Evolutionary conservation across 2,329 filamentous ascomycete genomes (phyloP), one percentile per base, ranked within the genome.

Genomic region (Pseudonectria buxi): DNA sequence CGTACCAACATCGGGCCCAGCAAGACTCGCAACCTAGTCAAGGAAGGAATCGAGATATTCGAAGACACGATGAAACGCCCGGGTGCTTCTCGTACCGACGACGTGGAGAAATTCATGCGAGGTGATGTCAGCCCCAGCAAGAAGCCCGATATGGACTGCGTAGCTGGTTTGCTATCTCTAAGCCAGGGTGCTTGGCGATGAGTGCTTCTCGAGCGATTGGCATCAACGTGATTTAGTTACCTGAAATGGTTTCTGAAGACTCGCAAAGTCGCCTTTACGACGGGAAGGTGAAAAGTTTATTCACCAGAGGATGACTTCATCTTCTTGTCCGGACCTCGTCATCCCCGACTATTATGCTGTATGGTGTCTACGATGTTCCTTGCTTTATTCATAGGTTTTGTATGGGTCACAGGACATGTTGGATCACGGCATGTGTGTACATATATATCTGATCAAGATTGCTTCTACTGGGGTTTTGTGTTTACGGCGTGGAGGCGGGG

Each of bases 171-270:
- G 45, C 61, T 95, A 44, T 90, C 86, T 33, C 69, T 96, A 30
- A 94, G 87, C 52, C 86, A 94, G 63, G 90, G 89, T n/a, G 86
- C 86, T 54, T 95, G 89, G 88, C 74, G 78, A 54, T 83, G 24
- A 24, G 46, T 24, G 14, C 11, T 24, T 13, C 27, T 25, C 22
- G 26, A 33, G 36, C 34, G 30, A 28, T 32, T 30, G 31, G 18
- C 14, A 15, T 24, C 28, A 6, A 16, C 24, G 26, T 14, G 15
- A 10, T 13, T 10, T 15, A 9, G 14, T 14, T 24, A 24, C 14
- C 29, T 31, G 29, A 15, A 24, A 31, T 22, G 18, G 18, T 22
- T 22, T 6, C 18, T 22, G 18, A 22, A 22, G 9, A 9, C 5
- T 22, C 9, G 18, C 18, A 9, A 22, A 22, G 18, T 22, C 9